These are phyloP conservation scores for Metschnikowia gruessii DNA, from an alignment of 805 yeast genomes.

Conservation along the genomic window DNA sequence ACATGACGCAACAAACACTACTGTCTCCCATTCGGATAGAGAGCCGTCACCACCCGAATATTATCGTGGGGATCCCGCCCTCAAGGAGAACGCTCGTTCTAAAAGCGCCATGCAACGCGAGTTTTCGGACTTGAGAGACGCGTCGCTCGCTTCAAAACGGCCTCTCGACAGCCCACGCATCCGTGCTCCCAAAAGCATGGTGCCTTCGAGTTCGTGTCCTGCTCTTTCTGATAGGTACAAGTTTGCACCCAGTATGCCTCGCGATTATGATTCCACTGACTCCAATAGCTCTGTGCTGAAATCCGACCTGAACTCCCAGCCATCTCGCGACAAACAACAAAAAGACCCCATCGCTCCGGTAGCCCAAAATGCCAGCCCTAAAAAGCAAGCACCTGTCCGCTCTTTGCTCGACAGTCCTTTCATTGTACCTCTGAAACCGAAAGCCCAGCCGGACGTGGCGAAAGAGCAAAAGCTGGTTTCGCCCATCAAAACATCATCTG, in stretches of 20 bases:
- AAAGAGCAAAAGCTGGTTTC: not conserved
- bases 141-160: not conserved
- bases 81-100: too few relatives aligned
- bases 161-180: constrained; percentile 1
- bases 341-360: not conserved
- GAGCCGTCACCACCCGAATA: too few relatives aligned
- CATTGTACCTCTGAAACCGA: not conserved
- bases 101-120: too few relatives aligned
- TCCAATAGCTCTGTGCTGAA: not conserved
- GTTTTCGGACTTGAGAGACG: not conserved
- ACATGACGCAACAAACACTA: not conserved
- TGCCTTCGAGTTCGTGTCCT: constrained; percentile 7
- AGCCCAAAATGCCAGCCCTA: not conserved
- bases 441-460: not conserved
- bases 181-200: constrained; percentile 3
- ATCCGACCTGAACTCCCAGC: too few relatives aligned
- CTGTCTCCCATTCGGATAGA: too few relatives aligned
- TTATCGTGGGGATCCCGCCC: too few relatives aligned
- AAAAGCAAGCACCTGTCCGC: constrained; percentile 8
- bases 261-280: not conserved
- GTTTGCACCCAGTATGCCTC: not conserved
- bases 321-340: too few relatives aligned
- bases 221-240: constrained; percentile 4
- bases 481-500: constrained; percentile 9
- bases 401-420: constrained; percentile 14